Base-by-base conservation (phyloP, 208 protist species). In the Leishmania gerbilli region DNA sequence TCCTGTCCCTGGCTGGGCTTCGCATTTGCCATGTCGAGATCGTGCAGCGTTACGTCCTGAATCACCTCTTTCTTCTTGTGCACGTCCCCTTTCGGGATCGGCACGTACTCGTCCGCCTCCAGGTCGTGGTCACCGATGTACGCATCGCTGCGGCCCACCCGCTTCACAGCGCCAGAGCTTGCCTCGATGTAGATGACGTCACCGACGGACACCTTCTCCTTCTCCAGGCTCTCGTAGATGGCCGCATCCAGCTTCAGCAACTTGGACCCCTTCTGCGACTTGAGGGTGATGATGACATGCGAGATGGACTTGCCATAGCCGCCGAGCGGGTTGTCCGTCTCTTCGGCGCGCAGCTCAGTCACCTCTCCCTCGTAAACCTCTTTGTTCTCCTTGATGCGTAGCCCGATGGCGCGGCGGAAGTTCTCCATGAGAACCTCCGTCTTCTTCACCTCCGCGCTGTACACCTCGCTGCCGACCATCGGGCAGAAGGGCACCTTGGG, bases 141-240 rank as follows among this genome's bases (percentile, higher is more conserved):
- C 13, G 93, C 93, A 89, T 99, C 99, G 37, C 91, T 98, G 47
- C 98, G 90, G 74, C 98, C 98, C n/a, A 99, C 96, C 13, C 96
- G 91, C 88, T 99, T 99, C 5, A 99, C 99, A 15, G 98, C 94
- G 45, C 99, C 99, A 49, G 97, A 99, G 90, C 97, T 99, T 4
- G 98, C 98, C 88, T 99, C 99, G 88, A 99, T 99, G 91, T 99
- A 99, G 79, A 99, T 99, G 53, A 99, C 99, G 89, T 99, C 99
- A 31, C 99, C 99, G 8, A 99, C 92, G 3, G 86, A 84, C 3
- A 99, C 95, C 84, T 99, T 99, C 91, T 99, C 99, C 89, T 99
- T 99, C 87, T 99, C 98, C 27, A 99, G 85, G 76, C 90, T 93
- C 80, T 99, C 99, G 90, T 99, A 99, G 77, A 99, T 99, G 42